Conservation (phyloP, 2,329 filamentous ascomycete genomes). For the Xylariaceae sp. region DNA sequence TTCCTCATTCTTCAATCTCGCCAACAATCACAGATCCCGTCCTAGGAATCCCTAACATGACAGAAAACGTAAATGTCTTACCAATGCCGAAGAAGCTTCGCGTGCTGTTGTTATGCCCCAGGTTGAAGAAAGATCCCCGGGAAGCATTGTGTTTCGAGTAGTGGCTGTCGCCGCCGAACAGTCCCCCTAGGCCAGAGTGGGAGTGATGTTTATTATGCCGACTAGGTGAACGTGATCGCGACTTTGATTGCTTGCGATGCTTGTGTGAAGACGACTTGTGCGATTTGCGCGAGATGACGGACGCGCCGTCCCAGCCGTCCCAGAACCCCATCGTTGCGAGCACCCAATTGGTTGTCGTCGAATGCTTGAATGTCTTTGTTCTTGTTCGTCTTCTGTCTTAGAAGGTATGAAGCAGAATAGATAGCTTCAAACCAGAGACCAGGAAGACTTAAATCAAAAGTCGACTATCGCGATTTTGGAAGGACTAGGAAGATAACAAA, state of each 20-base stretch:
- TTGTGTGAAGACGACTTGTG: constrained; percentile 25
- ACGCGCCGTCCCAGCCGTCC: constrained; percentile 30
- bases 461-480: too few species aligned
- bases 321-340: constrained; percentile 28
- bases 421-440: neutral
- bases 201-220: constrained; percentile 29
- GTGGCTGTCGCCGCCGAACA: constrained; percentile 22
- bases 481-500: too few species aligned
- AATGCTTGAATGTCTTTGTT: neutral
- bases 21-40: neutral
- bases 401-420: neutral
- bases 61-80: constrained; percentile 13
- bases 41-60: neutral
- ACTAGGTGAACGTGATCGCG: constrained; percentile 17
- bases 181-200: constrained; percentile 15
- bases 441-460: too few species aligned
- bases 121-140: constrained; percentile 28
- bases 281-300: constrained; percentile 31
- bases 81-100: constrained; percentile 32
- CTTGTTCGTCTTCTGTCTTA: too few species aligned
- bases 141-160: constrained; percentile 25
- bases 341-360: neutral
- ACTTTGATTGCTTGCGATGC: constrained; percentile 18
- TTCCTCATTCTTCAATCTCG: too few species aligned
- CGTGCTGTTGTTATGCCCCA: constrained; percentile 30